A percentile compares a stretch with the other conserved stretches of the same genome.
phyloP scores from a whole-genome alignment of 73 alveolate species.

The Paramecium sonneborni region DNA sequence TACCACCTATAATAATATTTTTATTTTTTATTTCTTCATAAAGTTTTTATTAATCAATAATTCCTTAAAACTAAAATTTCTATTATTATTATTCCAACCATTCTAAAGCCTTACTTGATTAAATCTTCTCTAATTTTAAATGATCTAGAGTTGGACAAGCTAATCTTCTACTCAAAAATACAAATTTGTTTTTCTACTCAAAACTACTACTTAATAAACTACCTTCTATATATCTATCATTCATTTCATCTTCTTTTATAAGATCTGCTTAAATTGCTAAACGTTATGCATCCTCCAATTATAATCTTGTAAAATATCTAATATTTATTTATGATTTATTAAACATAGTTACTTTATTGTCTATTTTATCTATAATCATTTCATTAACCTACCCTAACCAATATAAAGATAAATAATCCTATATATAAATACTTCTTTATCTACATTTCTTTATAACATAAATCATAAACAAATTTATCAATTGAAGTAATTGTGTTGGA shows the following conservation, averaged over 20 bases:
- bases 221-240: not conserved
- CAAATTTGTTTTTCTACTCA: constrained; percentile 13
- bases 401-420: constrained; percentile 36
- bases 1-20: not conserved
- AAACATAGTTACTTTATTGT: not conserved
- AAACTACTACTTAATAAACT: not conserved
- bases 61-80: constrained; percentile 24
- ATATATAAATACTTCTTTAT: not conserved
- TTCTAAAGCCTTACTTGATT: not conserved
- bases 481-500: not conserved
- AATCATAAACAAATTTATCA: constrained; percentile 37
- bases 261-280: not conserved
- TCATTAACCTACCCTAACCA: constrained; percentile 54
- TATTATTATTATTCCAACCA: not conserved
- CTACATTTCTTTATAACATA: constrained; percentile 4
- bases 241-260: not conserved
- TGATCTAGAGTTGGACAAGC: constrained; percentile 46
- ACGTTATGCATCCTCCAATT: not conserved
- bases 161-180: constrained; percentile 32
- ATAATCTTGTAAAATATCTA: not conserved
- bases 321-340: constrained; percentile 13
- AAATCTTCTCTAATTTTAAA: not conserved
- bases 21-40: not conserved
- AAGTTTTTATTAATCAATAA: not conserved
- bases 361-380: not conserved